A percentile compares a stretch with the other conserved stretches of the same genome.
These are phyloP conservation scores for Lachancea waltii DNA, from an alignment of 805 yeast species.

Conservation along the genomic window DNA sequence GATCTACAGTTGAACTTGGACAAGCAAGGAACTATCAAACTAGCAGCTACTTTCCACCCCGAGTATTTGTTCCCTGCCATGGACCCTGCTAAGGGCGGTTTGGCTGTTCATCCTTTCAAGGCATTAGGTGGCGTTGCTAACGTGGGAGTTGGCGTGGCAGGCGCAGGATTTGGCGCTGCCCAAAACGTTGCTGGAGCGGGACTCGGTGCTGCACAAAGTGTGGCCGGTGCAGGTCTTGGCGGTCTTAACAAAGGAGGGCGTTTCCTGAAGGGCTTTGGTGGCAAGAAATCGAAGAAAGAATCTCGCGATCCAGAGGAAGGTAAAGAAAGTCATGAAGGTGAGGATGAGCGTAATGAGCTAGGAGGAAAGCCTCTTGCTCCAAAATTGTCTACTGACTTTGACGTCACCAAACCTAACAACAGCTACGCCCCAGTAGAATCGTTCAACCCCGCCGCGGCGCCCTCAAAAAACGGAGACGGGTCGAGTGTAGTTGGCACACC, in stretches of 20 bases:
- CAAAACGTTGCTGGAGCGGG: conserved; percentile 39
- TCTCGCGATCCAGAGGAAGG: not conserved
- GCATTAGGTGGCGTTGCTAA: conserved; percentile 33
- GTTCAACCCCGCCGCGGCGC: conserved; percentile 2
- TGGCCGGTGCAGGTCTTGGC: conserved; percentile 40
- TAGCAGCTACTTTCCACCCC: conserved; percentile 53
- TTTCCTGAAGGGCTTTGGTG: conserved; percentile 32
- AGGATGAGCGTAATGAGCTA: conserved; percentile 3
- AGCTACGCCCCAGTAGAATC: conserved; percentile 24
- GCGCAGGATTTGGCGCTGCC: conserved; percentile 37
- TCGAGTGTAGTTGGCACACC: conserved; percentile 18
- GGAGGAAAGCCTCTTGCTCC: conserved; percentile 5
- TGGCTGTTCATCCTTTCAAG: conserved; percentile 44
- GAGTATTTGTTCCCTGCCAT: conserved; percentile 61
- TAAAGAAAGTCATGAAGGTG: conserved; percentile 2
- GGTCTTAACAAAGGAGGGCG: conserved; percentile 45
- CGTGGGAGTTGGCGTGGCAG: conserved; percentile 29
- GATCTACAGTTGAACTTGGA: conserved; percentile 45
- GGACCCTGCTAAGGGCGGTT: conserved; percentile 36
- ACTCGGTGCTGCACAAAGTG: conserved; percentile 36
- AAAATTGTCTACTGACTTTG: conserved; percentile 19
- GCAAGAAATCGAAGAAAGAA: conserved; percentile 20
- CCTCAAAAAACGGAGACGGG: conserved; percentile 16
- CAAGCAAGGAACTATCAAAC: conserved; percentile 58
- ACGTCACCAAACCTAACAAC: conserved; percentile 27